Conservation (phyloP, 1,284 basidiomycete species). For the Coniferiporia weirii region DNA sequence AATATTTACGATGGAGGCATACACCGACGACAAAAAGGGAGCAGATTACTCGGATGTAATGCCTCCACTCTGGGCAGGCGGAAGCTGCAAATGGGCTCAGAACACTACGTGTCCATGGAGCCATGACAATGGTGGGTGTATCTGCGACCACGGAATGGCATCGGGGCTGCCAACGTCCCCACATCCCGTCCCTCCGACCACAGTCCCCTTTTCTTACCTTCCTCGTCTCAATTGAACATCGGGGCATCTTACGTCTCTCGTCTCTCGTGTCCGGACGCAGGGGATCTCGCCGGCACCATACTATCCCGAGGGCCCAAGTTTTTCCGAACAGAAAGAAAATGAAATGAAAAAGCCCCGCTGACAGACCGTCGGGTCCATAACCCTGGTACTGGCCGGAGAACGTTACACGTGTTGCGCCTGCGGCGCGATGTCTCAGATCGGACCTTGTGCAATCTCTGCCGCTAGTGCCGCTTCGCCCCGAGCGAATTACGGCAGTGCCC, state of each 20-base stretch:
- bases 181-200: no score
- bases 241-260: no score
- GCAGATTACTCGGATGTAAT: neutral
- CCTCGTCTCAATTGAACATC: no score
- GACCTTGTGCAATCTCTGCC: neutral
- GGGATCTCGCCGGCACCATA: no score
- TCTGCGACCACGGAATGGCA: no score
- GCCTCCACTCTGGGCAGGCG: neutral
- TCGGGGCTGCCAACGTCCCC: no score
- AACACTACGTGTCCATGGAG: no score
- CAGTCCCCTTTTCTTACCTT: no score
- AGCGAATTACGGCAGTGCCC: neutral
- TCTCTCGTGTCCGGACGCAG: no score
- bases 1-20: neutral
- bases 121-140: no score
- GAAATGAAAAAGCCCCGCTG: neutral
- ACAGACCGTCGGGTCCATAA: neutral
- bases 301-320: neutral
- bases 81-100: no score
- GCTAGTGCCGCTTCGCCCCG: neutral
- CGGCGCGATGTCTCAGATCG: constrained; percentile 13
- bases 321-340: neutral
- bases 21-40: neutral
- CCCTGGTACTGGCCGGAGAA: neutral
- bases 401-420: neutral